Conservation (phyloP, 2,329 filamentous ascomycete genomes). For the Beauveria asiatica region DNA sequence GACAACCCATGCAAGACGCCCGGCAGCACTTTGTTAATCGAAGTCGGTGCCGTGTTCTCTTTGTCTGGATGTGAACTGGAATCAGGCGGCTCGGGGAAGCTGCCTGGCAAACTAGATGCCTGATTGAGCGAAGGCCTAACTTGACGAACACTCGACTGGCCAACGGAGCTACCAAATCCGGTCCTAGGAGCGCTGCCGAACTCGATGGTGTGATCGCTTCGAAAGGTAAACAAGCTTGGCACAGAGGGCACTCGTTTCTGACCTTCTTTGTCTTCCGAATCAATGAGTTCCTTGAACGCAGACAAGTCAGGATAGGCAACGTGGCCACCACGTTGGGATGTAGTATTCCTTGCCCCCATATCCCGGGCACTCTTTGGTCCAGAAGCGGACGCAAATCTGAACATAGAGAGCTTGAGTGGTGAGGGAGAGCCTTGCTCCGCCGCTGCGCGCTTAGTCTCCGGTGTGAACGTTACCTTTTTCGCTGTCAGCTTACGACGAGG, state of each 20-base stretch:
- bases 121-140: slow-evolving; percentile 45
- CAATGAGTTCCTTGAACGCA: slow-evolving; percentile 26
- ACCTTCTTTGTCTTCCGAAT: slow-evolving; percentile 17
- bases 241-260: slow-evolving; percentile 29
- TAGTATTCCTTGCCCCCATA: slow-evolving; percentile 18
- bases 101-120: slow-evolving; percentile 42
- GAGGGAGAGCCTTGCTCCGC: slow-evolving; percentile 45
- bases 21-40: slow-evolving; percentile 26
- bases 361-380: slow-evolving; percentile 22
- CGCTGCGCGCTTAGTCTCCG: slow-evolving; percentile 49
- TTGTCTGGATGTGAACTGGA: slow-evolving; percentile 37
- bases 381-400: slow-evolving; percentile 24
- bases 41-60: slow-evolving; percentile 41
- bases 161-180: slow-evolving; percentile 48
- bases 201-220: slow-evolving; percentile 55
- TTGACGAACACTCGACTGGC: slow-evolving; percentile 53
- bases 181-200: slow-evolving; percentile 40
- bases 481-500: slow-evolving; percentile 53
- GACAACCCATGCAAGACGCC: slow-evolving; percentile 52
- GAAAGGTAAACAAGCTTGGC: slow-evolving; percentile 56
- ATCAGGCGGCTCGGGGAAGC: slow-evolving; percentile 36
- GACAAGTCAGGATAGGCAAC: slow-evolving; percentile 48
- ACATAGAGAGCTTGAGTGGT: slow-evolving; percentile 41
- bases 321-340: slow-evolving; percentile 18
- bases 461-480: slow-evolving; percentile 77